These are phyloP conservation scores for Botryotinia convoluta DNA, from an alignment of 2,329 filamentous ascomycete genomes.

Conservation along the genomic window DNA sequence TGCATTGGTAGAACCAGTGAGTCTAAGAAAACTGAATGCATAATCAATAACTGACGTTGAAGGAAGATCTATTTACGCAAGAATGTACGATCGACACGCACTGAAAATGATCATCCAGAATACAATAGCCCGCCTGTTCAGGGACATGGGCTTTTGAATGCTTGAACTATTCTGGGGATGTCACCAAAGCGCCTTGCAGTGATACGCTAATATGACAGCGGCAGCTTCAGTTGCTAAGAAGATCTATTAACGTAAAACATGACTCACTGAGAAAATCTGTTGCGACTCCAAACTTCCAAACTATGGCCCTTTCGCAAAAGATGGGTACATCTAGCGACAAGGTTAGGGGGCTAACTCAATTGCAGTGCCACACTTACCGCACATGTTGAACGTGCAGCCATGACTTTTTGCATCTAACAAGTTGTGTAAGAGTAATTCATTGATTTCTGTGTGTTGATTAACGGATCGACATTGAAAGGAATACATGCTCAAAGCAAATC, in stretches of 20 bases:
- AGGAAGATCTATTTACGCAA: background rate
- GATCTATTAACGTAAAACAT: background rate
- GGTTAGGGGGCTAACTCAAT: background rate
- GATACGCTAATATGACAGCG: background rate
- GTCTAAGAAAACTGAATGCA: background rate
- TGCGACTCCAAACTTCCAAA: background rate
- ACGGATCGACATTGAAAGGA: background rate
- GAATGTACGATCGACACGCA: background rate
- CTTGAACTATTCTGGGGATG: background rate
- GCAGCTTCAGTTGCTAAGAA: background rate
- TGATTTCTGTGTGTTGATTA: background rate
- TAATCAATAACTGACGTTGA: background rate
- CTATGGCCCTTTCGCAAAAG: background rate
- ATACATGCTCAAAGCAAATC: background rate
- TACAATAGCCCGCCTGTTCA: background rate
- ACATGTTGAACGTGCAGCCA: background rate
- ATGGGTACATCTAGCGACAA: background rate
- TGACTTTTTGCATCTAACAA: background rate
- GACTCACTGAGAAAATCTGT: background rate
- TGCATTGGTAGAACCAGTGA: background rate
- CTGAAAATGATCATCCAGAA: background rate
- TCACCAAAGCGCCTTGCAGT: background rate
- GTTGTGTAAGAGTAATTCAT: background rate
- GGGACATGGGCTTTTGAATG: background rate
- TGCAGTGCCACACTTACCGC: background rate